A percentile compares a stretch with the other conserved stretches of the same genome.
Evolutionary conservation across 805 yeast species (phyloP).

Genomic region (Candida maris): DNA sequence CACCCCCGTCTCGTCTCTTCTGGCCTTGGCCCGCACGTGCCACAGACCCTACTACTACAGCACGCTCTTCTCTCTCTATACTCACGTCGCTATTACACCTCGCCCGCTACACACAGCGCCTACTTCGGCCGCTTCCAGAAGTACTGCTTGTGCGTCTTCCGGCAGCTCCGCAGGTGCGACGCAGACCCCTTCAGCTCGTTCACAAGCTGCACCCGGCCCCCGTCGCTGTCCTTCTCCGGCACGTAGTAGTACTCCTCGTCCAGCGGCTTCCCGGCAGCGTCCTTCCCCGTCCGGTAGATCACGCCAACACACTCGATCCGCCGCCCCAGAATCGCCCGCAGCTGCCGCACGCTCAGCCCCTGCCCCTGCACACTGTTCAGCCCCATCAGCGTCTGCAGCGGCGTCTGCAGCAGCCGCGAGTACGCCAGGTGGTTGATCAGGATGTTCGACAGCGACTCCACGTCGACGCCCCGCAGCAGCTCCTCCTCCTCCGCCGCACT

Average conservation of each 20-base stretch:
- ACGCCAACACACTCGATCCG: conserved; percentile 72
- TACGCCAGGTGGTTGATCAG: conserved; percentile 84
- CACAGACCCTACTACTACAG: too few relatives aligned
- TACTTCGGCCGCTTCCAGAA: conserved; percentile 60
- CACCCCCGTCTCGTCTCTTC: background rate
- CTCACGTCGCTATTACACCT: too few relatives aligned
- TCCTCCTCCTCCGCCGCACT: conserved; percentile 26
- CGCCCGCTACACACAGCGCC: too few relatives aligned
- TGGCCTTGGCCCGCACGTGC: too few relatives aligned
- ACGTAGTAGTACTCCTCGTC: conserved; percentile 93
- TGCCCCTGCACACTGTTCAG: conserved; percentile 57
- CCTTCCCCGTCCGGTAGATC: conserved; percentile 85
- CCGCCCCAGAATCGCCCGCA: conserved; percentile 41
- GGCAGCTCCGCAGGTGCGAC: conserved; percentile 70
- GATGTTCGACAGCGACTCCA: conserved; percentile 57
- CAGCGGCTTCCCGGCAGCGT: conserved; percentile 91
- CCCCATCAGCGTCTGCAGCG: conserved; percentile 60
- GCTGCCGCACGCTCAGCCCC: conserved; percentile 40
- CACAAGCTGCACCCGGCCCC: conserved; percentile 65
- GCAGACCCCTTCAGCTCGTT: conserved; percentile 78
- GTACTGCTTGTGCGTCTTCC: conserved; percentile 90
- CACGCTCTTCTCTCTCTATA: background rate
- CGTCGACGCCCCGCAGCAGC: conserved; percentile 35
- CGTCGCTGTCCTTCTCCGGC: conserved; percentile 75
- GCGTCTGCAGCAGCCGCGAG: conserved; percentile 83